A percentile compares a stretch with the other conserved stretches of the same genome.
These are phyloP conservation scores for Dothideomycetidae sp. DNA, from an alignment of 2,329 filamentous ascomycete species.

Conservation along the genomic window DNA sequence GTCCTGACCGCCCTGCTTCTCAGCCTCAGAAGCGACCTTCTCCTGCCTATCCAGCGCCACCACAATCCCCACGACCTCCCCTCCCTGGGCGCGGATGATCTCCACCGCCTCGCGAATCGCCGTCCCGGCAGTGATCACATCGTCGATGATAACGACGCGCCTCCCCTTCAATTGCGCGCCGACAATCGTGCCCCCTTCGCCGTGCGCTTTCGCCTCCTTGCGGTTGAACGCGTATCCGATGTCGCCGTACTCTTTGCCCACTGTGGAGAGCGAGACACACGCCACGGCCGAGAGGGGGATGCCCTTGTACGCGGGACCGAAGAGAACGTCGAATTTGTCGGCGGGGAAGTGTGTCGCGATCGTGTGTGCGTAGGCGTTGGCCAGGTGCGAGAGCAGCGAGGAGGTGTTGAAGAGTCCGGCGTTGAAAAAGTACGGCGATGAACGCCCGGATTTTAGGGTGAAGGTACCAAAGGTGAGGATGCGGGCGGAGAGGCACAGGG, in stretches of 20 bases:
- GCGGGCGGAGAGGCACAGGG: conserved; percentile 50
- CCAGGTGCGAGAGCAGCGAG: conserved; percentile 61
- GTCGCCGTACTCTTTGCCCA: conserved; percentile 49
- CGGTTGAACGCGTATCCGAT: conserved; percentile 84
- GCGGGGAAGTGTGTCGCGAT: conserved; percentile 32
- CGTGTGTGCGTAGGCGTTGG: conserved; percentile 62
- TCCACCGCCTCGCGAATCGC: conserved; percentile 85
- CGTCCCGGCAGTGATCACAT: conserved; percentile 91
- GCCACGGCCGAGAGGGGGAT: conserved; percentile 77
- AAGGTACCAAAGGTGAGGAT: conserved; percentile 72
- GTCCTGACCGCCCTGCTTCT: conserved; percentile 33
- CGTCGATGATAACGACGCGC: conserved; percentile 80
- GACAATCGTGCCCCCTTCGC: conserved; percentile 86
- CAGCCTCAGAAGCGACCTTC: conserved; percentile 48
- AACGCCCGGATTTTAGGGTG: conserved; percentile 82
- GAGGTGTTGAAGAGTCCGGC: conserved; percentile 80
- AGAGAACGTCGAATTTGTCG: conserved; percentile 60
- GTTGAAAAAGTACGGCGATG: conserved; percentile 96
- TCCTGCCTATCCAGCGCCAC: conserved; percentile 81
- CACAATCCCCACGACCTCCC: conserved; percentile 71
- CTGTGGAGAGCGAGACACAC: conserved; percentile 59
- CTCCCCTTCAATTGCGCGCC: conserved; percentile 75
- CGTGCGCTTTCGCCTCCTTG: conserved; percentile 92
- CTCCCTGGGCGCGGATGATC: conserved; percentile 77
- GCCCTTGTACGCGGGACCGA: conserved; percentile 92